A percentile compares a stretch with the other conserved stretches of the same genome.
These are phyloP conservation scores for Claviceps paspali DNA, from an alignment of 2,329 filamentous ascomycete species.

Conservation along the genomic window DNA sequence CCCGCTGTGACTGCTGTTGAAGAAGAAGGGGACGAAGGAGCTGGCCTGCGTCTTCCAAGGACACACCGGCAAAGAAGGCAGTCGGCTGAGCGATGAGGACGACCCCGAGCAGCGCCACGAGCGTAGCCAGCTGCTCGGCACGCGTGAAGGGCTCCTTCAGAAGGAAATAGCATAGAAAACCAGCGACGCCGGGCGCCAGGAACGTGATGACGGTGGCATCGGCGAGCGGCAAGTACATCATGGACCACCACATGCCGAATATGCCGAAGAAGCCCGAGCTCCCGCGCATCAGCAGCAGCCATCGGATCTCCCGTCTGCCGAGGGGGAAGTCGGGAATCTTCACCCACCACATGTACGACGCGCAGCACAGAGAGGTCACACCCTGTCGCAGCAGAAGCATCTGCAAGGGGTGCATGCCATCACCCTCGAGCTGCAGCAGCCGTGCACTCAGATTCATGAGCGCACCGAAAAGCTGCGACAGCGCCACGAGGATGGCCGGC, in stretches of 20 bases:
- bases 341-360: slow-evolving; percentile 58
- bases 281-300: slow-evolving; percentile 53
- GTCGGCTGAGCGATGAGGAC: slow-evolving; percentile 66
- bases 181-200: slow-evolving; percentile 61
- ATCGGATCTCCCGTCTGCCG: slow-evolving; percentile 49
- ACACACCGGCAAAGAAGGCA: slow-evolving; percentile 29
- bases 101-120: slow-evolving; percentile 65
- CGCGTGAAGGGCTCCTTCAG: slow-evolving; percentile 63
- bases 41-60: slow-evolving; percentile 3
- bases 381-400: slow-evolving; percentile 69
- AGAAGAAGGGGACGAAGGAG: neutral
- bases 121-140: slow-evolving; percentile 58
- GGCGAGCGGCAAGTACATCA: slow-evolving; percentile 65
- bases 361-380: slow-evolving; percentile 53
- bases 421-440: slow-evolving; percentile 55
- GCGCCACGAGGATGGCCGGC: slow-evolving; percentile 55
- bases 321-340: slow-evolving; percentile 55
- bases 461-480: slow-evolving; percentile 67
- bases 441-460: slow-evolving; percentile 75
- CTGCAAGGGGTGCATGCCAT: slow-evolving; percentile 68
- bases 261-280: slow-evolving; percentile 63
- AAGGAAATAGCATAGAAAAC: slow-evolving; percentile 64
- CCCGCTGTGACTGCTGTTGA: neutral
- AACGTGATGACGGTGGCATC: slow-evolving; percentile 88
- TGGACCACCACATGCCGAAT: slow-evolving; percentile 54